A percentile compares a stretch with the other conserved stretches of the same genome.
These are phyloP conservation scores for Arxiozyma bovina DNA, from an alignment of 1,139 yeast species.

Conservation along the genomic window DNA sequence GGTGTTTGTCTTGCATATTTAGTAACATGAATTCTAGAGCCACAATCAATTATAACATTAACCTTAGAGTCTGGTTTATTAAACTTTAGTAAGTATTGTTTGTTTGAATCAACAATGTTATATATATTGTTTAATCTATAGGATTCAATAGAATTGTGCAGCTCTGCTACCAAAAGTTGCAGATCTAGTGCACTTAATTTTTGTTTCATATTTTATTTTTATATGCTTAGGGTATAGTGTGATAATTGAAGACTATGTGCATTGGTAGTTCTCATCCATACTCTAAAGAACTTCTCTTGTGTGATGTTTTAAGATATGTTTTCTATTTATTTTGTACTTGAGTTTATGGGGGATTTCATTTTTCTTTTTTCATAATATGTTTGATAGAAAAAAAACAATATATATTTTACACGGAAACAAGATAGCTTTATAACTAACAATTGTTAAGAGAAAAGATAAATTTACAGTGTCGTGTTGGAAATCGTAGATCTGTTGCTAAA, in stretches of 20 bases:
- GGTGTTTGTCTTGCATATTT: conserved; percentile 75
- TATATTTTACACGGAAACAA: background rate
- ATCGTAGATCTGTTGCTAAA: too few species aligned
- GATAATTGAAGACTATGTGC: background rate
- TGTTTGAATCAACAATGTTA: conserved; percentile 61
- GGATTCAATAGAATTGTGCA: conserved; percentile 46
- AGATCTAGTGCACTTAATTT: conserved; percentile 79
- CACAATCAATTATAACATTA: conserved; percentile 73
- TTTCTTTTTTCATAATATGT: too few species aligned
- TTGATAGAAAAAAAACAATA: background rate
- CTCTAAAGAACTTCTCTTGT: background rate
- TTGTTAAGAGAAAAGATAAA: too few species aligned
- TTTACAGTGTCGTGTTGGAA: too few species aligned
- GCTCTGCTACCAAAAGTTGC: conserved; percentile 60
- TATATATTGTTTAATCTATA: conserved; percentile 79
- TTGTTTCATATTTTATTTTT: conserved; percentile 44
- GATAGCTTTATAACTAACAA: background rate
- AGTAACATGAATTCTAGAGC: conserved; percentile 71
- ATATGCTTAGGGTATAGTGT: background rate
- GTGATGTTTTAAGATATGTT: background rate
- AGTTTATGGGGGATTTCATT: too few species aligned
- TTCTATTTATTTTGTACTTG: too few species aligned
- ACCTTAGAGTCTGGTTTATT: conserved; percentile 76
- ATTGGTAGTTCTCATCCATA: background rate
- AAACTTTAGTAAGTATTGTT: conserved; percentile 74